These are phyloP conservation scores for Colletotrichum chrysophilum DNA, from an alignment of 2,329 filamentous ascomycete species.

Conservation along the genomic window DNA sequence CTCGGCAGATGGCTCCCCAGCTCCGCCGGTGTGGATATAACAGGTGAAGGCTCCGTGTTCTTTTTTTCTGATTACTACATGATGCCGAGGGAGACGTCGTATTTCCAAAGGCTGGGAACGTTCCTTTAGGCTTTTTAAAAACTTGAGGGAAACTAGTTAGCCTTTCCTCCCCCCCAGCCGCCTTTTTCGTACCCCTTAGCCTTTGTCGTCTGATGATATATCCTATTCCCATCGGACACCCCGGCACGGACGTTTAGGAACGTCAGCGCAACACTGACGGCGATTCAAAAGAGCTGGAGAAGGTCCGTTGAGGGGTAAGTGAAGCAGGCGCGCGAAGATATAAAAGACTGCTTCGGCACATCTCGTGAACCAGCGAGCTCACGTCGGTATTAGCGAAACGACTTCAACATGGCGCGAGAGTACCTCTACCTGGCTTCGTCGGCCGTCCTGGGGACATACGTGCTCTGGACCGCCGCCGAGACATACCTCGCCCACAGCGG, in stretches of 20 bases:
- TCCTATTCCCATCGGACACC: neutral
- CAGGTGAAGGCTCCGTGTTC: neutral
- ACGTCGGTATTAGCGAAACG: neutral
- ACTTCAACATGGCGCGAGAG: conserved; percentile 1
- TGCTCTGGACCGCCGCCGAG: conserved; percentile 6
- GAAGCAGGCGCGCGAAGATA: neutral
- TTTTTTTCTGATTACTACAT: neutral
- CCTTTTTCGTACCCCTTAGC: too few species aligned
- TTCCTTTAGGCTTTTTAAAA: neutral
- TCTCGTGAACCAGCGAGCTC: neutral
- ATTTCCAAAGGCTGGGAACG: neutral
- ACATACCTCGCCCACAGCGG: neutral
- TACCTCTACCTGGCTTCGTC: conserved; percentile 7
- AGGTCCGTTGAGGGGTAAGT: neutral
- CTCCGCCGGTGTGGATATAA: neutral
- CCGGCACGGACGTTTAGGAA: conserved; percentile 3
- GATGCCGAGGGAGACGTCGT: neutral
- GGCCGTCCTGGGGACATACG: neutral
- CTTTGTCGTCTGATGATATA: neutral
- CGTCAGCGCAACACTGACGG: neutral
- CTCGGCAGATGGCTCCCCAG: neutral
- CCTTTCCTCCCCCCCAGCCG: neutral
- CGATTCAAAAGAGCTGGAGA: neutral
- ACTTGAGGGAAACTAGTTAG: neutral
- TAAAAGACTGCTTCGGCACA: neutral